Conservation (phyloP, 2,329 filamentous ascomycete species). For the Berkeleyomyces rouxiae region DNA sequence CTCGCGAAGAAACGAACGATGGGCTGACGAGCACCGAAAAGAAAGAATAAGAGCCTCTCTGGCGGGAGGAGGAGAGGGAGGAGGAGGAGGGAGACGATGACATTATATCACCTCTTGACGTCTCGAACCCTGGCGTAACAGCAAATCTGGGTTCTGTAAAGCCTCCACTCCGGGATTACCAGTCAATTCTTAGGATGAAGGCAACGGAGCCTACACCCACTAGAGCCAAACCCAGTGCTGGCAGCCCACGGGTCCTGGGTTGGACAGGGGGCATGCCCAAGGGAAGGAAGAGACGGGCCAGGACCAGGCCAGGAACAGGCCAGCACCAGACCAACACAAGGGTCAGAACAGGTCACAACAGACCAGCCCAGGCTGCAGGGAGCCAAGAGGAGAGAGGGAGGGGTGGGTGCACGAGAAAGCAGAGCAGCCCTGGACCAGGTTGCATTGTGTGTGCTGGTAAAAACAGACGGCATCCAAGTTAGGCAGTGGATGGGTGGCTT, state of each 20-base stretch:
- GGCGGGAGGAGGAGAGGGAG: background rate
- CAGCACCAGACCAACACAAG: background rate
- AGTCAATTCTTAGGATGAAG: background rate
- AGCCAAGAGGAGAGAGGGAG: background rate
- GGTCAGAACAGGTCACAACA: background rate
- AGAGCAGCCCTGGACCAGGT: background rate
- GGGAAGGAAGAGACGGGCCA: background rate
- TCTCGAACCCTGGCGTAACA: background rate
- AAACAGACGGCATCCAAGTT: background rate
- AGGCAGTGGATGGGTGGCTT: background rate
- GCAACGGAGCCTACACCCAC: background rate
- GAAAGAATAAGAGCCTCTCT: background rate
- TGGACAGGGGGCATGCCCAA: background rate
- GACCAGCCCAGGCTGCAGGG: background rate
- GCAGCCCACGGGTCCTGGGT: background rate
- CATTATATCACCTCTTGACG: constrained; percentile 1
- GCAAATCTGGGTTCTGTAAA: background rate
- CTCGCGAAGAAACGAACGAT: background rate
- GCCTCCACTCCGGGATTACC: background rate
- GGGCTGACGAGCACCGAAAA: background rate
- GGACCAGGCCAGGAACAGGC: no score
- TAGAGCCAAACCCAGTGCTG: background rate
- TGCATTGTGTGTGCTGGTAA: no score
- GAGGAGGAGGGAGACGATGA: constrained; percentile 1
- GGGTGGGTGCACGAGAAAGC: background rate